Evolutionary conservation across 768 basidiomycete species (phyloP).

Genomic region (Boletus rufocinnamomeus): DNA sequence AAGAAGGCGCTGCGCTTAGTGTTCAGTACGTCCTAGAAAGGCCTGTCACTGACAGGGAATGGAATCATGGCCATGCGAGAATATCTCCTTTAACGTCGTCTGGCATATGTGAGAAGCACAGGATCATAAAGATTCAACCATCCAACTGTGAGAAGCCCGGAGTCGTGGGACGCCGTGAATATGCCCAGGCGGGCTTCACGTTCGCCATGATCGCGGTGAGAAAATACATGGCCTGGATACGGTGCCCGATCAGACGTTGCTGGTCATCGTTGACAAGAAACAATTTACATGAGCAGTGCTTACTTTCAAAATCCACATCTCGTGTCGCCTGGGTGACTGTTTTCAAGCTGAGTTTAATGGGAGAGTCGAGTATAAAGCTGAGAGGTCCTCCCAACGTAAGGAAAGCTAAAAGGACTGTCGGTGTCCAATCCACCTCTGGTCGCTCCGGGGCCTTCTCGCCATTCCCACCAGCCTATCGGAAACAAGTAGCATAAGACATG

Average conservation of each 20-base stretch:
- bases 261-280: slow-evolving; percentile 15
- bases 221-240: slow-evolving; percentile 22
- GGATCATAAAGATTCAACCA: slow-evolving; percentile 10
- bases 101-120: slow-evolving; percentile 22
- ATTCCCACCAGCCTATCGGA: slow-evolving; percentile 13
- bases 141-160: slow-evolving; percentile 26
- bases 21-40: slow-evolving; percentile 22
- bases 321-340: slow-evolving; percentile 31
- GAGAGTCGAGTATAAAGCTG: slow-evolving; percentile 27
- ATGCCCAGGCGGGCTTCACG: slow-evolving; percentile 5
- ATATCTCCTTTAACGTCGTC: slow-evolving; percentile 11
- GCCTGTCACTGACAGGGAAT: slow-evolving; percentile 19
- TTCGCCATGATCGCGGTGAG: slow-evolving; percentile 23
- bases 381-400: background rate
- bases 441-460: slow-evolving; percentile 14
- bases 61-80: slow-evolving; percentile 24
- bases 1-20: slow-evolving; percentile 26
- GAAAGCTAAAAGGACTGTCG: slow-evolving; percentile 9
- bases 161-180: slow-evolving; percentile 9
- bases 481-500: slow-evolving; percentile 26
- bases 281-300: slow-evolving; percentile 14
- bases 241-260: slow-evolving; percentile 22
- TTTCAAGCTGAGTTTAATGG: slow-evolving; percentile 15
- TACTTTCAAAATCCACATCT: slow-evolving; percentile 11
- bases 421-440: slow-evolving; percentile 4